A percentile compares a stretch with the other conserved stretches of the same genome.
phyloP scores from a whole-genome alignment of 306 rosid genomes.

The Quercus bicolor region DNA sequence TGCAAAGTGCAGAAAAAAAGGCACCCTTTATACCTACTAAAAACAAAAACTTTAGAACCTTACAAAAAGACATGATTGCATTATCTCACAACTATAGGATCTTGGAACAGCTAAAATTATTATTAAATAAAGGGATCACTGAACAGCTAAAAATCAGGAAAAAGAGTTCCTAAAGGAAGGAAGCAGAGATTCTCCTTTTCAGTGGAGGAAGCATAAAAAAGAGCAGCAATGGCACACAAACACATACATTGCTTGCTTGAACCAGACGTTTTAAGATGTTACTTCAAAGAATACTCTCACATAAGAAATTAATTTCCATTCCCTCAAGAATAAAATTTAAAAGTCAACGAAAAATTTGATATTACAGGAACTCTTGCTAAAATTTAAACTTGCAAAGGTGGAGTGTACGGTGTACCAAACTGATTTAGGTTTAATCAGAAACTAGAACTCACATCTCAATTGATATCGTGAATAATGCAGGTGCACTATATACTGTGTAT shows the following conservation, averaged over 20 bases:
- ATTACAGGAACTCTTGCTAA: background rate
- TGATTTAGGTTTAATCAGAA: background rate
- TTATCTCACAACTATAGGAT: slow-evolving; percentile 16
- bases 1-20: slow-evolving; percentile 19
- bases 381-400: background rate
- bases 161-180: slow-evolving; percentile 6
- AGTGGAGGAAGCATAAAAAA: background rate
- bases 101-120: background rate
- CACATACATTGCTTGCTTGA: background rate
- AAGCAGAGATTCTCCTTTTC: slow-evolving; percentile 4
- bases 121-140: background rate
- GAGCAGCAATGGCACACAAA: background rate
- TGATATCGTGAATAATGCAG: no score
- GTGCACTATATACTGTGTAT: no score
- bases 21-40: slow-evolving; percentile 7
- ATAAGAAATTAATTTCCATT: background rate
- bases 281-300: background rate
- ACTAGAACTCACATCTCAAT: background rate
- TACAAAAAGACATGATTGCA: slow-evolving; percentile 25
- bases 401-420: background rate
- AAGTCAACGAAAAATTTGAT: background rate
- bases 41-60: slow-evolving; percentile 26
- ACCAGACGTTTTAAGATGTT: background rate
- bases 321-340: background rate
- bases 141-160: slow-evolving; percentile 1